Conservation (phyloP, 495 filamentous ascomycete genomes). For the Glonium stellatum region DNA sequence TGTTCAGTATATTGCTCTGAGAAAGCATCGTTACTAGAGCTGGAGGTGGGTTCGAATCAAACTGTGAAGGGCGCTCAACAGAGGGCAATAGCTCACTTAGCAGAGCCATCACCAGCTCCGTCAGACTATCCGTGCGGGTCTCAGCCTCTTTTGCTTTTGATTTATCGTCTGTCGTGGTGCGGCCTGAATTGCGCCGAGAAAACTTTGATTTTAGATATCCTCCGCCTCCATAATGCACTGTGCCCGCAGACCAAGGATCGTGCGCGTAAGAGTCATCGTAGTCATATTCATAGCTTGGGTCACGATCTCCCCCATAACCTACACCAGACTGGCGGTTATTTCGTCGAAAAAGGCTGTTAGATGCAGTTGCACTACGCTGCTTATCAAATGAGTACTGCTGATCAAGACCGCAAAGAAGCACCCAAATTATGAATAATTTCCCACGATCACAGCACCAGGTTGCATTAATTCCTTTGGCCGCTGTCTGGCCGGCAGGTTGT, state of each 20-base stretch:
- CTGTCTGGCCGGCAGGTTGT: too few species aligned
- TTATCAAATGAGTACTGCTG: constrained; percentile 10
- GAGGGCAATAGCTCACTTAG: constrained; percentile 23
- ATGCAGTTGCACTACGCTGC: constrained; percentile 7
- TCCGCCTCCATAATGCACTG: background rate
- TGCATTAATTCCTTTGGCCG: constrained; percentile 4
- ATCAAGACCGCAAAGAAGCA: constrained; percentile 28
- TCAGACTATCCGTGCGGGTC: constrained; percentile 12
- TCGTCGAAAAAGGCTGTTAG: background rate
- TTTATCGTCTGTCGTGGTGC: background rate
- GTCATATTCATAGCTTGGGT: too few species aligned
- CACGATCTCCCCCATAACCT: constrained; percentile 3
- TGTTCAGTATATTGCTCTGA: constrained; percentile 28
- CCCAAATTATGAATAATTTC: constrained; percentile 28
- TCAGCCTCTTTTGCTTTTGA: constrained; percentile 12
- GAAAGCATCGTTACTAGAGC: constrained; percentile 26
- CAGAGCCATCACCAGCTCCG: constrained; percentile 7
- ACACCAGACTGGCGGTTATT: background rate
- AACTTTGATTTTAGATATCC: background rate
- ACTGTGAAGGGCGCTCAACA: constrained; percentile 2
- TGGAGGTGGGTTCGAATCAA: constrained; percentile 25
- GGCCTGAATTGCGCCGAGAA: background rate
- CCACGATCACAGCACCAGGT: constrained; percentile 30
- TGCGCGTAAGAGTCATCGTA: background rate
- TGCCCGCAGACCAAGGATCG: background rate